A percentile compares a stretch with the other conserved stretches of the same genome.
Evolutionary conservation across 805 yeast genomes (phyloP).

Genomic region (Barnettozyma wickerhamii): DNA sequence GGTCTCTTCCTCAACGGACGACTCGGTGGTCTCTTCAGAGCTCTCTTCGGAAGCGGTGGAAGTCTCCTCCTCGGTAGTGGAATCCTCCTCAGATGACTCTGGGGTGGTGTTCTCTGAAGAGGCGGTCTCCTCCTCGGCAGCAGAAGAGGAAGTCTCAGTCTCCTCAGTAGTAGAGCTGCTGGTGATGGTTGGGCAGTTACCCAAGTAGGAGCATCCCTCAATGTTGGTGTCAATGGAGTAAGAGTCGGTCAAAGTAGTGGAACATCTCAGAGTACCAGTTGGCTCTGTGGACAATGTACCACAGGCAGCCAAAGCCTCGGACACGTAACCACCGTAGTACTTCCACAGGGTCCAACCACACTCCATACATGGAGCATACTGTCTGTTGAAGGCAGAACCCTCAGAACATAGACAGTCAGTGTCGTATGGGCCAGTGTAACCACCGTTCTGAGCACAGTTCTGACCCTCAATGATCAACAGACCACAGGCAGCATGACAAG

Average conservation of each 20-base stretch:
- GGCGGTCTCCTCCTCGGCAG: background rate
- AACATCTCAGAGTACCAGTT: constrained; percentile 11
- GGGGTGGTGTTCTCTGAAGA: background rate
- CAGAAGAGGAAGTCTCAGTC: background rate
- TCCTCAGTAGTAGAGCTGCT: background rate
- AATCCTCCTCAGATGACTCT: background rate
- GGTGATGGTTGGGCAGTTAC: constrained; percentile 16
- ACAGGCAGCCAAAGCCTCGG: constrained; percentile 27
- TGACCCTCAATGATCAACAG: constrained; percentile 28
- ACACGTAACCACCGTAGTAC: constrained; percentile 27
- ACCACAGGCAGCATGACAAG: constrained; percentile 30
- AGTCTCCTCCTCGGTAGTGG: background rate
- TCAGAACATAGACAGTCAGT: constrained; percentile 26
- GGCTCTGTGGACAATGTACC: constrained; percentile 17
- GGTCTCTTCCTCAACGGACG: background rate
- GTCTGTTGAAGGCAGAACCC: constrained; percentile 19
- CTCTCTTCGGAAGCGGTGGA: background rate
- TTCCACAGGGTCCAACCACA: constrained; percentile 34
- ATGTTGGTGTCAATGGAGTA: constrained; percentile 7
- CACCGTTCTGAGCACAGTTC: constrained; percentile 19
- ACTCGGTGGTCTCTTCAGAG: too few relatives aligned
- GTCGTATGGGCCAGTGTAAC: constrained; percentile 18
- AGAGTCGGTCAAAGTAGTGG: constrained; percentile 10
- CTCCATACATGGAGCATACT: constrained; percentile 27
- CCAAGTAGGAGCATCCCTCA: constrained; percentile 9